Evolutionary conservation across 2,329 filamentous ascomycete genomes (phyloP), one percentile per base, ranked within the genome.

Genomic region (Neonectria faginata): DNA sequence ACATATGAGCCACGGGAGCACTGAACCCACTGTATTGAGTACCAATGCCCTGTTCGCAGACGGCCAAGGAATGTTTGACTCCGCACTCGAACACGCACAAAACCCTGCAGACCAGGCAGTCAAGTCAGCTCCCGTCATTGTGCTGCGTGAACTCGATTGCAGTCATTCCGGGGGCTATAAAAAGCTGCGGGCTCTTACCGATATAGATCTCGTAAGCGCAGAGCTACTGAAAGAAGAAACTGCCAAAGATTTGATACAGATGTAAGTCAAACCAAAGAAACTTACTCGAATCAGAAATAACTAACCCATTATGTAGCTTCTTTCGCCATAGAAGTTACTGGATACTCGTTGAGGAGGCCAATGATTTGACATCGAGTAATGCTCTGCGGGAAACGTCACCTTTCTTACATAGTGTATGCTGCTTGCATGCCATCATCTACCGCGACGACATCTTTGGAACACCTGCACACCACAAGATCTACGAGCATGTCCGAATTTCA

Each of bases 361-460:
- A 45, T 11, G 8, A 12, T 2, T 1, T 10, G 9, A 27, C 25
- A 3, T n/a, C 8, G 6, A 60, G 57, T 14, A 27, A 53, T 5
- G 18, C 36, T 14, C 9, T 60, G 1, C 57, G 48, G 12, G 39
- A 51, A n/a, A 16, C 20, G 2, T 60, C 48, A 2, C 48, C 57
- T 4, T 60, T 60, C 27, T 9, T 60, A n/a, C 48, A 60, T 27
- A 53, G 57, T 25, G 57, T 60, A 27, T 60, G 57, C 18, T 60
- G 57, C 9, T 22, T 60, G 2, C 47, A 60, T 12, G 57, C 47
- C 10, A 20, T 60, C 20, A 36, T 60, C 14, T 47, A 60, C 29
- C 57, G 57, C 16, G 18, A 45, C 1, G 57, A 60, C 42, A 27
- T 60, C 2, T 60, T 51, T 18, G 57, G 41, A 27, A 45, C 57